Percentiles rank a stretch among this genome's conserved stretches.
Conservation (phyloP, 179 eudicot species). For the Amaranthus tricolor region DNA sequence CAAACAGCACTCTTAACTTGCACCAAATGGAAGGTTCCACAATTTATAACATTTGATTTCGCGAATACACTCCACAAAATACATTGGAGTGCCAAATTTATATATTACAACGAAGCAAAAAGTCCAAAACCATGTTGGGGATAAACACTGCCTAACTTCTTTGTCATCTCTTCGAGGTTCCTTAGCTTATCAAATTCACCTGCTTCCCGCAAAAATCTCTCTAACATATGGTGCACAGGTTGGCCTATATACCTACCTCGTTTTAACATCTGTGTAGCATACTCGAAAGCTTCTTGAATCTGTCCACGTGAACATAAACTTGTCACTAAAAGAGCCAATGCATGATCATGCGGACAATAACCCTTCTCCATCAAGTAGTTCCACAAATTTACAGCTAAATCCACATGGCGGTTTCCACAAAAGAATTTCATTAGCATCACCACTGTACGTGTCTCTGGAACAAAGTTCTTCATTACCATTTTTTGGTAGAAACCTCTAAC, state of each 20-base stretch:
- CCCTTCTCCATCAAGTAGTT: constrained; percentile 65
- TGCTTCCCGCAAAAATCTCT: constrained; percentile 50
- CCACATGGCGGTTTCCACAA: constrained; percentile 49
- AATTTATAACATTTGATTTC: too few species aligned
- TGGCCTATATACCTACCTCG: constrained; percentile 72
- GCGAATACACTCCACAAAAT: neutral
- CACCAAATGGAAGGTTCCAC: too few species aligned
- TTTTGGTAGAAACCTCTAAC: constrained; percentile 48
- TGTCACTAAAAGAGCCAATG: constrained; percentile 70
- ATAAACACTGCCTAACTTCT: constrained; percentile 46
- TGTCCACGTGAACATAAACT: constrained; percentile 74
- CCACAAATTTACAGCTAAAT: constrained; percentile 70
- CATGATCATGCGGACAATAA: constrained; percentile 80
- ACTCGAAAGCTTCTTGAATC: constrained; percentile 61
- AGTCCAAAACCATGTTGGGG: constrained; percentile 40
- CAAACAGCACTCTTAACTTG: too few species aligned
- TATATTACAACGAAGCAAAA: constrained; percentile 18
- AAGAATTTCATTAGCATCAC: constrained; percentile 87
- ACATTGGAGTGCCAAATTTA: neutral
- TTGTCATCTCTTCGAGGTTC: constrained; percentile 47
- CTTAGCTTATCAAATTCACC: constrained; percentile 50
- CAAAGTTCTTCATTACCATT: constrained; percentile 50
- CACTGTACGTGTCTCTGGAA: constrained; percentile 68
- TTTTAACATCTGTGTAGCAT: constrained; percentile 60
- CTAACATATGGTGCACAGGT: constrained; percentile 51